Conservation (phyloP, 306 rosid species). For the Sicyos edulis region DNA sequence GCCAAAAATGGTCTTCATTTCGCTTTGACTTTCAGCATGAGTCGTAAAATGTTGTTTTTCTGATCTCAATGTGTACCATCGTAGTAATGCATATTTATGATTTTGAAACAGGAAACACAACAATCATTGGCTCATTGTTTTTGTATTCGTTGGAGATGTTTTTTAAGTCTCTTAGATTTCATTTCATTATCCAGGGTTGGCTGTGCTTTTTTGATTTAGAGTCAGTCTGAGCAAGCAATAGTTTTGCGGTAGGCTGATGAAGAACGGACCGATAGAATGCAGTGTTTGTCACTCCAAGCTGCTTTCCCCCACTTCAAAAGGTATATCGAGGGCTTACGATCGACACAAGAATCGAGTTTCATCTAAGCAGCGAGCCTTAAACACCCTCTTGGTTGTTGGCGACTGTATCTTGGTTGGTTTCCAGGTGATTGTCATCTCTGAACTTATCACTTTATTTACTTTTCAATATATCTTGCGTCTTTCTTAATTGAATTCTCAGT, state of each 20-base stretch:
- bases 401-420: conserved; percentile 92
- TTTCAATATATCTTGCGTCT: background rate
- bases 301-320: conserved; percentile 59
- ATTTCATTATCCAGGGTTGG: conserved; percentile 20
- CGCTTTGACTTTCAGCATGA: background rate
- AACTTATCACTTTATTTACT: background rate
- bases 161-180: conserved; percentile 8
- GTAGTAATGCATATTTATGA: background rate
- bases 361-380: conserved; percentile 75
- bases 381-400: conserved; percentile 83
- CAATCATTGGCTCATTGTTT: background rate
- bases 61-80: background rate
- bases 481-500: conserved; percentile 3
- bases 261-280: conserved; percentile 93
- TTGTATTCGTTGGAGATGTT: background rate
- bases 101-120: background rate
- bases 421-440: conserved; percentile 52
- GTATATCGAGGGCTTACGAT: conserved; percentile 86
- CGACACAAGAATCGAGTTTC: conserved; percentile 64
- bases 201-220: conserved; percentile 22
- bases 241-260: conserved; percentile 38
- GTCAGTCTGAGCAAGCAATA: conserved; percentile 34
- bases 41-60: background rate
- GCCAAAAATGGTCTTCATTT: background rate
- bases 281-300: conserved; percentile 87